Conservation (phyloP, 371 early-diverging fungal species). For the Mucor irregularis region DNA sequence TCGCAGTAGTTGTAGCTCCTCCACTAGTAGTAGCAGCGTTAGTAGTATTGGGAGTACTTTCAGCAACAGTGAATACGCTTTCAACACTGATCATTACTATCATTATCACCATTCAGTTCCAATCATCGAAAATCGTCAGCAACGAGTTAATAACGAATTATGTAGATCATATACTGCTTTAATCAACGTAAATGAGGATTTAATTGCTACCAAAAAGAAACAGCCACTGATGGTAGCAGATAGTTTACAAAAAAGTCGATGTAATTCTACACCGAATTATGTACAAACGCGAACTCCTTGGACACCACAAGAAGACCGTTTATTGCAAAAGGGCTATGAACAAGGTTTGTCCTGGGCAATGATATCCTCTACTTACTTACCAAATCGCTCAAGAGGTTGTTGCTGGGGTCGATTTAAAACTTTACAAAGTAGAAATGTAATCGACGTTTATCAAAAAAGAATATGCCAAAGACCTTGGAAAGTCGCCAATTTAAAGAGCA, state of each 20-base stretch:
- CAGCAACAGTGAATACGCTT: not conserved
- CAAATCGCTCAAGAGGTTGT: constrained; percentile 48
- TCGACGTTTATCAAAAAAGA: constrained; percentile 26
- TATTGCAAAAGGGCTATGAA: constrained; percentile 42
- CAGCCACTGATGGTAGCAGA: too few species aligned
- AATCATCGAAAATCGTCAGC: not conserved
- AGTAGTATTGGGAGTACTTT: not conserved
- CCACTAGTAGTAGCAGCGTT: not conserved
- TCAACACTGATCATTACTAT: too few species aligned
- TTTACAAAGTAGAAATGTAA: constrained; percentile 35
- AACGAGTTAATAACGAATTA: constrained; percentile 10
- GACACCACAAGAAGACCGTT: constrained; percentile 41
- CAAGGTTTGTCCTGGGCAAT: constrained; percentile 50
- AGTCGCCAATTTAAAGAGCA: too few species aligned
- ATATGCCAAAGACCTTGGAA: constrained; percentile 40
- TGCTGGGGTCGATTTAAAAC: constrained; percentile 53
- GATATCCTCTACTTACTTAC: constrained; percentile 43
- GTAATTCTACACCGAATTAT: constrained; percentile 1
- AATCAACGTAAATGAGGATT: not conserved
- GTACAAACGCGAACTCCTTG: constrained; percentile 28
- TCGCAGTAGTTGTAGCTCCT: constrained; percentile 1
- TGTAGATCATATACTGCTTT: too few species aligned
- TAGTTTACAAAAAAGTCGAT: too few species aligned
- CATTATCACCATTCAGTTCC: not conserved
- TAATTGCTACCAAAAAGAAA: not conserved